Percentiles rank a stretch among this genome's conserved stretches.
Conservation (phyloP, 1,284 basidiomycete genomes). For the Cystobasidium sp. region DNA sequence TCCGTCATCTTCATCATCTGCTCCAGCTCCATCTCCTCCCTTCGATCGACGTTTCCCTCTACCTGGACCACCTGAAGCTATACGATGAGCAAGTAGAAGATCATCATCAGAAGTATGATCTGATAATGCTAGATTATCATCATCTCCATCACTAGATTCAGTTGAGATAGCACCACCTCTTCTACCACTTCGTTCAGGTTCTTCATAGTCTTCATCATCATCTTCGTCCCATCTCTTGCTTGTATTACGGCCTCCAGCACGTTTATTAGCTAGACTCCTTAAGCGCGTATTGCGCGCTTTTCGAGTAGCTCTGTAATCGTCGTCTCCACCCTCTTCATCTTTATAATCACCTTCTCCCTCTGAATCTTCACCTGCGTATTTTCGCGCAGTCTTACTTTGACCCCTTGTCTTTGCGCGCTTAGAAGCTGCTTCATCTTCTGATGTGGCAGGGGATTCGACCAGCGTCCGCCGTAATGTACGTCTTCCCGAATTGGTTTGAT, state of each 20-base stretch:
- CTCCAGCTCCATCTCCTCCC: not conserved
- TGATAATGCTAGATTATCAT: slow-evolving; percentile 1
- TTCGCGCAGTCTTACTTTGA: slow-evolving; percentile 10
- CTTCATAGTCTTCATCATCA: slow-evolving; percentile 32
- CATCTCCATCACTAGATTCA: slow-evolving; percentile 34
- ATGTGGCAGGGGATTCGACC: slow-evolving; percentile 15
- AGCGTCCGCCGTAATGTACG: not conserved
- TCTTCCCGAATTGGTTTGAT: slow-evolving; percentile 35
- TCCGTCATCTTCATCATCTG: not conserved
- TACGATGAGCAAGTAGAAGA: not conserved
- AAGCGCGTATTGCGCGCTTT: slow-evolving; percentile 6
- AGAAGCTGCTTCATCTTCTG: slow-evolving; percentile 8
- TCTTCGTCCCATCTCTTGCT: slow-evolving; percentile 14
- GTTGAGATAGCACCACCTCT: slow-evolving; percentile 20
- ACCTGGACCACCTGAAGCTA: too few relatives aligned
- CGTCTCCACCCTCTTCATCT: slow-evolving; percentile 13
- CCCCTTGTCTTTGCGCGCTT: not conserved
- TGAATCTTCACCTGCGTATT: slow-evolving; percentile 39
- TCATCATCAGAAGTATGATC: slow-evolving; percentile 39
- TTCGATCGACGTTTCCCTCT: too few relatives aligned
- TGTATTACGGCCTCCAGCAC: slow-evolving; percentile 1
- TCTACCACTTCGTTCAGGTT: not conserved
- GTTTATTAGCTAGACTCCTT: slow-evolving; percentile 14
- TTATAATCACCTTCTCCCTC: slow-evolving; percentile 28
- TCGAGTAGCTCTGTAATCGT: slow-evolving; percentile 20